Percentiles rank a stretch among this genome's conserved stretches.
Evolutionary conservation across 2,329 filamentous ascomycete species (phyloP).

Genomic region (Bretziella fagacearum): DNA sequence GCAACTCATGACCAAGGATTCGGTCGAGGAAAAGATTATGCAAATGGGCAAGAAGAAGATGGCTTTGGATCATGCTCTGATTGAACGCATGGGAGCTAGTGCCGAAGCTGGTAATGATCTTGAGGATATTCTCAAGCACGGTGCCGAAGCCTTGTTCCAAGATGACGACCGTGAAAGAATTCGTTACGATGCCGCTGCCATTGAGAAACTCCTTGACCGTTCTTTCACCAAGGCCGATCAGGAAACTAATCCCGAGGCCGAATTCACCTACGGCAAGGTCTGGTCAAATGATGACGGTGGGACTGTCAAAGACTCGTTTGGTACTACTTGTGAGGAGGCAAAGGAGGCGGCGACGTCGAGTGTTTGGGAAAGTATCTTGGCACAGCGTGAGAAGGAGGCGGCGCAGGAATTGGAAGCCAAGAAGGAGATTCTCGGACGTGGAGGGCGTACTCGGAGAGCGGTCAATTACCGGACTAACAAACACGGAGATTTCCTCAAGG

Average conservation of each 20-base stretch:
- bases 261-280: conserved; percentile 76
- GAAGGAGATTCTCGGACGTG: conserved; percentile 65
- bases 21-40: conserved; percentile 88
- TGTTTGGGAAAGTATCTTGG: conserved; percentile 79
- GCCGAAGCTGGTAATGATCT: conserved; percentile 64
- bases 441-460: conserved; percentile 51
- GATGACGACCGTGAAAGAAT: conserved; percentile 55
- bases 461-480: conserved; percentile 8
- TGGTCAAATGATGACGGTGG: conserved; percentile 70
- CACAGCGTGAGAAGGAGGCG: conserved; percentile 63
- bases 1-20: conserved; percentile 77
- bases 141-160: conserved; percentile 75
- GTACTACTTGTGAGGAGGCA: conserved; percentile 20
- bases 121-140: conserved; percentile 74
- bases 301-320: conserved; percentile 43
- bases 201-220: conserved; percentile 85
- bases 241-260: conserved; percentile 31
- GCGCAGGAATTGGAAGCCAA: conserved; percentile 47
- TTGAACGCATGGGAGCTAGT: conserved; percentile 78
- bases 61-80: conserved; percentile 84
- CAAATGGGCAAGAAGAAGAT: conserved; percentile 93
- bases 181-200: conserved; percentile 59
- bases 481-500: conserved; percentile 17
- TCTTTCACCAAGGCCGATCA: conserved; percentile 51
- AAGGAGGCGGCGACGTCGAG: conserved; percentile 34